Evolutionary conservation across 176 grass and related monocot species (phyloP), one percentile per base, ranked within the genome.

Genomic region (Hsuehochloa calcarea): DNA sequence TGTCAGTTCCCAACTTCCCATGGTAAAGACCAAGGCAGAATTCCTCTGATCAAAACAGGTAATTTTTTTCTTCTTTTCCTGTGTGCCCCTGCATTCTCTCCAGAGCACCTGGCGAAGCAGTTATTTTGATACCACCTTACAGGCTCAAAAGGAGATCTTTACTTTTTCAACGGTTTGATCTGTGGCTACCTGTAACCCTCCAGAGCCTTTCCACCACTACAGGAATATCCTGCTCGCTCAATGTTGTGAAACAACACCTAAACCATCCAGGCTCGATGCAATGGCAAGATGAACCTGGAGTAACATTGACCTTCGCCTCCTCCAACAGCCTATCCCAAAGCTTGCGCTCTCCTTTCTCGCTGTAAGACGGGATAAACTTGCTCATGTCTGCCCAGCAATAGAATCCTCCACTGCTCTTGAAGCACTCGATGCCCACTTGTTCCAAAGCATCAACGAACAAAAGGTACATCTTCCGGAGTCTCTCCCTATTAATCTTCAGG

Each of bases 321-420:
- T 91, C 92, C 72, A 96, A 91, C 58, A 96, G 52, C 78, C 91
- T 90, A 62, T 94, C 84, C 93, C 91, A 99, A 67, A 99, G 90
- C 56, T 89, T 89, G 64, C 66, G 90, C 60, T 99, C 96, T 12
- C 96, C 96, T 84, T 92, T 99, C 81, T 99, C 91, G 8, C 90
- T 96, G 68, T 99, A 96, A 62, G 96, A 89, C 39, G 64, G 75
- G 75, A 99, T 94, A 78, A 89, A 96, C 41, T 68, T 90, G 84
- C 93, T 96, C 96, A 99, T 99, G 84, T 99, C 96, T 64, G 91
- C 93, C 93, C 93, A 94, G 83, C 91, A 94, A 70, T 99, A 99
- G 74, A 99, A 99, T 58, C 96, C 96, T n/a, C 91, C 96, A 29
- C 82, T 87, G 81, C 91, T 96, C 68, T 86, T 92, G 50, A 84